phyloP scores from a whole-genome alignment of 192 early-diverging fungal genomes.

The Ambispora gerdemannii region DNA sequence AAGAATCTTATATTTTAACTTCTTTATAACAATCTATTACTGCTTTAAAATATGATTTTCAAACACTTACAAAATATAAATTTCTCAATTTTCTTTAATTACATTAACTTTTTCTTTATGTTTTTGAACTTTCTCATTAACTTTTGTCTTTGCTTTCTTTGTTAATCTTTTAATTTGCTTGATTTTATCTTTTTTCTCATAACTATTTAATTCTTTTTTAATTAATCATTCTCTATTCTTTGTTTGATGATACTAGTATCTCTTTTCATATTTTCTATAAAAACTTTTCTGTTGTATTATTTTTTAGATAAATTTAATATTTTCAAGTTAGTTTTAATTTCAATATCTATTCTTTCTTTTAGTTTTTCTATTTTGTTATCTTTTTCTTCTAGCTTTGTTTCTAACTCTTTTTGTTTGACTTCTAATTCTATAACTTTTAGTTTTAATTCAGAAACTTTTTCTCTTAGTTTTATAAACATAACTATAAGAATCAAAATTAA shows the following conservation, averaged over 20 bases:
- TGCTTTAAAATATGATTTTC: too few species aligned
- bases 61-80: constrained; percentile 8
- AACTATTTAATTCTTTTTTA: constrained; percentile 1
- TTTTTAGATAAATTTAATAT: neutral
- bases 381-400: neutral
- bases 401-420: neutral
- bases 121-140: neutral
- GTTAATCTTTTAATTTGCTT: constrained; percentile 6
- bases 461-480: too few species aligned
- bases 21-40: constrained; percentile 12
- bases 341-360: constrained; percentile 11
- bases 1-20: constrained; percentile 22
- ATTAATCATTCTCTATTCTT: neutral
- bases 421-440: neutral
- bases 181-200: neutral
- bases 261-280: neutral
- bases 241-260: neutral
- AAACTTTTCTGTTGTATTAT: neutral
- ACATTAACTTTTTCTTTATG: constrained; percentile 5
- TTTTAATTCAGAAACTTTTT: neutral
- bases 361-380: neutral
- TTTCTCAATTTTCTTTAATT: neutral
- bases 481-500: too few species aligned
- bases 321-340: constrained; percentile 1
- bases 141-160: constrained; percentile 1